Conservation (phyloP, 306 rosid species). For the Calophaca sinica region DNA sequence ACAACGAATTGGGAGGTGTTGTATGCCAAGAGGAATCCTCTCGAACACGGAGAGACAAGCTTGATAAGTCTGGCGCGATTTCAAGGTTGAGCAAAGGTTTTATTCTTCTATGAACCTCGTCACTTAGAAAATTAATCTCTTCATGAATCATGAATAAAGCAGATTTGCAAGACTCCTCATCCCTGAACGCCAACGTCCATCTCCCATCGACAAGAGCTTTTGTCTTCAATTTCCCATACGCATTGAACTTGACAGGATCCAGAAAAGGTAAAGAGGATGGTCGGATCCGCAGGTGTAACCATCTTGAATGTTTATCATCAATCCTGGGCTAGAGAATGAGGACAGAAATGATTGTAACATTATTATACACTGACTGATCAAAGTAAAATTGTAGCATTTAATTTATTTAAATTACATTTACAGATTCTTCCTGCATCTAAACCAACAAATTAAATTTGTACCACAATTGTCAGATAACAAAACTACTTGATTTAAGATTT, state of each 20-base stretch:
- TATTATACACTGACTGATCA: background rate
- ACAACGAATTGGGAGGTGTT: conserved; percentile 54
- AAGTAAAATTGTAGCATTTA: conserved; percentile 22
- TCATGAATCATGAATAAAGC: conserved; percentile 74
- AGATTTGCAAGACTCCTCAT: conserved; percentile 74
- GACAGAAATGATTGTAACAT: conserved; percentile 33
- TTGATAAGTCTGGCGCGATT: conserved; percentile 49
- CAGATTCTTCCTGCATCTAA: background rate
- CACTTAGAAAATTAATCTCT: conserved; percentile 60
- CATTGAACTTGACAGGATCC: conserved; percentile 64
- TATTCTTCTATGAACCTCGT: conserved; percentile 80
- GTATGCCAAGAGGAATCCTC: conserved; percentile 51
- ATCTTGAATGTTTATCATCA: conserved; percentile 75
- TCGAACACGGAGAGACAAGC: conserved; percentile 34
- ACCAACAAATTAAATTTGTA: conserved; percentile 8
- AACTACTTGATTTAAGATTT: conserved; percentile 31
- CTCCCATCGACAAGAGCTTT: conserved; percentile 89
- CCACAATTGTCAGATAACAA: conserved; percentile 2
- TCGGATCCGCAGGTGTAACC: conserved; percentile 92
- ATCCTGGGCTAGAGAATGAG: conserved; percentile 72
- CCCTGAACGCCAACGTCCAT: conserved; percentile 92
- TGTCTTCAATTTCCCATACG: conserved; percentile 52
- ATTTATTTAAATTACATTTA: conserved; percentile 23
- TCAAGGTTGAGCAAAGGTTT: conserved; percentile 72
- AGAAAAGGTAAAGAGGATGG: conserved; percentile 73